Base-by-base conservation (phyloP, 1,139 yeast genomes). In the Pichia sp. region DNA sequence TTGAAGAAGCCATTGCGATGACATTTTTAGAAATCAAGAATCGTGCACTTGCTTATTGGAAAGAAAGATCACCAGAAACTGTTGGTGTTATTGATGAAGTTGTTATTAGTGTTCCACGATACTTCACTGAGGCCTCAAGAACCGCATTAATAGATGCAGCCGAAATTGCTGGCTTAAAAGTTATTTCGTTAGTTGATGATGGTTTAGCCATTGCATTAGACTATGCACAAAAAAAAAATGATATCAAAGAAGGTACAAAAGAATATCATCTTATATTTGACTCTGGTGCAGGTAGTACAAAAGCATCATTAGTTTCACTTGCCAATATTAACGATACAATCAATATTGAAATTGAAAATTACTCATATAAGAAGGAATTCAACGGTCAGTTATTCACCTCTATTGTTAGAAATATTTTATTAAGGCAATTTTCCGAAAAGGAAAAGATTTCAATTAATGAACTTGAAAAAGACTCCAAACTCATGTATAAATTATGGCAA, bases 1-100 rank as follows among this genome's bases (percentile, higher is more conserved):
- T 88, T 57, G 97, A 92, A 66, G 97, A 92, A 64, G 62, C 86
- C 1, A 67, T 85, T 45, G 97, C 95, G 7, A 90, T 92, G 98
- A 73, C 75, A 47, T 70, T 92, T 52, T 74, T 75, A 49, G 85
- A 87, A 51, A 72, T 87, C 53, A 79, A 79, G 52, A 59, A 63
- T 6, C 74, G 96, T 50, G 96, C 95, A 2, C 72, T 74, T 32
- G 61, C 59, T 1, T 65, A 79, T 52, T 67, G 83, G 61, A 66
- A 68, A 40, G 71, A 68, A 47, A 65, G 68, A 18, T 64, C 69
- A 5, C 67, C 74, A 8, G 69, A 69, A 16, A 63, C 68, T 0
- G 60, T 60, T 41, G 64, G 68, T 7, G 59, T 58, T 16, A 77
- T 84, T 27, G 74, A 72, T 44, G 96, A 88, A 58, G 78, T 77